A percentile compares a stretch with the other conserved stretches of the same genome.
Evolutionary conservation across 1,284 basidiomycete genomes (phyloP).

Genomic region (Pholiota adiposa): DNA sequence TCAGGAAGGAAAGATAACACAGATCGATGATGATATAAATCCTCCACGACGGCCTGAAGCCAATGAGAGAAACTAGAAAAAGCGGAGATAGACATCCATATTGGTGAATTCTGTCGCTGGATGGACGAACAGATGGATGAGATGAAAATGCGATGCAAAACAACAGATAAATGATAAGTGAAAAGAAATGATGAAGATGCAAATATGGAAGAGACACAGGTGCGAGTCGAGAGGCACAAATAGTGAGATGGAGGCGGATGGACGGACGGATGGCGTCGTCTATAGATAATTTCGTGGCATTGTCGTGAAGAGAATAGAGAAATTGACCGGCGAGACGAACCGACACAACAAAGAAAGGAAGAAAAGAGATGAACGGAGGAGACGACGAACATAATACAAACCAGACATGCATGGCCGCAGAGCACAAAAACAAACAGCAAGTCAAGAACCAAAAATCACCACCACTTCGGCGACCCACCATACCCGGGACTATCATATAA

Average conservation of each 20-base stretch:
- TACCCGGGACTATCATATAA: slow-evolving; percentile 66
- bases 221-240: neutral
- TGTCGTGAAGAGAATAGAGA: slow-evolving; percentile 16
- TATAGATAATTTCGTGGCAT: slow-evolving; percentile 20
- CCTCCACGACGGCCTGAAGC: neutral
- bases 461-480: slow-evolving; percentile 48
- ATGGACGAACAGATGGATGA: slow-evolving; percentile 2
- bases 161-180: slow-evolving; percentile 3
- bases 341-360: neutral
- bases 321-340: neutral
- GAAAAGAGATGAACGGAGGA: neutral
- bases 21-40: neutral
- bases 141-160: neutral
- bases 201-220: slow-evolving; percentile 11
- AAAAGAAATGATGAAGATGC: slow-evolving; percentile 9
- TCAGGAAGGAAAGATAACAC: neutral
- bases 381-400: slow-evolving; percentile 3
- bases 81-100: neutral
- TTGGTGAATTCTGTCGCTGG: neutral
- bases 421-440: slow-evolving; percentile 3
- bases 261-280: slow-evolving; percentile 12
- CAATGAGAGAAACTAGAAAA: neutral
- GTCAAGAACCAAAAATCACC: slow-evolving; percentile 42
- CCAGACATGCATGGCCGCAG: neutral
- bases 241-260: slow-evolving; percentile 8